Conservation (phyloP, 805 yeast genomes). For the Zygosaccharomyces gambellarensis region DNA sequence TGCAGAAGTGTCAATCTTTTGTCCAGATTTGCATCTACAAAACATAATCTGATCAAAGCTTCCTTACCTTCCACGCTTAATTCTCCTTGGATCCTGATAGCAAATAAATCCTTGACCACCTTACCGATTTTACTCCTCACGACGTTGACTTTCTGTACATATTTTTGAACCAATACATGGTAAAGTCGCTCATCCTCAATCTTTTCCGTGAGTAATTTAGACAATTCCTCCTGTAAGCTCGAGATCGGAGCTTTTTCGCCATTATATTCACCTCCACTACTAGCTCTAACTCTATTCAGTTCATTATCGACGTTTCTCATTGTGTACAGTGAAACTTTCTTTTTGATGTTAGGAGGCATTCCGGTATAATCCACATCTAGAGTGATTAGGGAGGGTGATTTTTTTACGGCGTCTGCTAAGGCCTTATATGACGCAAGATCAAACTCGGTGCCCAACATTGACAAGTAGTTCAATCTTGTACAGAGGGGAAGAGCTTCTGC, state of each 20-base stretch:
- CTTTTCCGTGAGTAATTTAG: slow-evolving; percentile 40
- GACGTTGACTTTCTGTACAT: slow-evolving; percentile 36
- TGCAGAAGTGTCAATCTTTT: slow-evolving; percentile 41
- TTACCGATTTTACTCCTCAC: slow-evolving; percentile 41
- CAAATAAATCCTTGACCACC: slow-evolving; percentile 53
- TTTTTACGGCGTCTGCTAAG: slow-evolving; percentile 59
- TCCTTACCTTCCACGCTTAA: slow-evolving; percentile 74
- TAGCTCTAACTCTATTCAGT: slow-evolving; percentile 29
- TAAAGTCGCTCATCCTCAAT: slow-evolving; percentile 25
- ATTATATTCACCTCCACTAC: background rate
- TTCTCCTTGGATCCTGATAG: slow-evolving; percentile 49
- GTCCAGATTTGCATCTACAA: slow-evolving; percentile 65
- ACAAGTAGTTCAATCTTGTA: slow-evolving; percentile 56
- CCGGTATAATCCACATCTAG: slow-evolving; percentile 59
- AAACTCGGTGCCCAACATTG: slow-evolving; percentile 62
- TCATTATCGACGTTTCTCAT: slow-evolving; percentile 74
- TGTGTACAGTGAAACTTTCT: slow-evolving; percentile 68
- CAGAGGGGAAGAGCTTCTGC: slow-evolving; percentile 73
- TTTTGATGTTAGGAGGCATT: slow-evolving; percentile 54
- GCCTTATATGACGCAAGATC: slow-evolving; percentile 61
- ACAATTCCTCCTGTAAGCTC: slow-evolving; percentile 51
- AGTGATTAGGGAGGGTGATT: slow-evolving; percentile 56
- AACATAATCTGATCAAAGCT: slow-evolving; percentile 63
- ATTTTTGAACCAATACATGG: slow-evolving; percentile 28
- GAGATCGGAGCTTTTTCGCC: slow-evolving; percentile 43